Percentiles rank a stretch among this genome's conserved stretches.
phyloP scores from a whole-genome alignment of 305 asterid genomes.

The Plantago lanceolata region DNA sequence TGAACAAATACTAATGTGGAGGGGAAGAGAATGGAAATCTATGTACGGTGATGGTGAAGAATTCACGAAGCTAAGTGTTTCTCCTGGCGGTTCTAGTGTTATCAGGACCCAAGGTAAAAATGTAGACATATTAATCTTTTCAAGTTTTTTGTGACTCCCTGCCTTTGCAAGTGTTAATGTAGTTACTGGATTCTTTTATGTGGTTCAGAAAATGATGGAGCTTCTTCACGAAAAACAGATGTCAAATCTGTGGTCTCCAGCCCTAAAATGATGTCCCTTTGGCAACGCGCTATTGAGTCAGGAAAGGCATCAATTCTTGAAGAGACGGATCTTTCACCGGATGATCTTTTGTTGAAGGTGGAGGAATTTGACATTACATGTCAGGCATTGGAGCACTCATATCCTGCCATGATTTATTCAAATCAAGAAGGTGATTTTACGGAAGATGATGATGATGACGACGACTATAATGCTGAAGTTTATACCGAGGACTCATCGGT shows the following conservation, averaged over 20 bases:
- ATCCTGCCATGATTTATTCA: slow-evolving; percentile 53
- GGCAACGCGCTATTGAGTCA: slow-evolving; percentile 61
- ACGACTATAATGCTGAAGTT: slow-evolving; percentile 24
- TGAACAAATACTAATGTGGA: slow-evolving; percentile 88
- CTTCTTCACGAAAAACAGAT: slow-evolving; percentile 24
- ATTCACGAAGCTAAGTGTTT: slow-evolving; percentile 29
- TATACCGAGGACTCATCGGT: slow-evolving; percentile 35
- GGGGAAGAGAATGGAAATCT: slow-evolving; percentile 88
- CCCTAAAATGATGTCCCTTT: slow-evolving; percentile 70
- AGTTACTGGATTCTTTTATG: not conserved
- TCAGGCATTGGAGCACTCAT: slow-evolving; percentile 66
- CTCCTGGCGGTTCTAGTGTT: slow-evolving; percentile 25
- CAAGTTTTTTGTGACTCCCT: too few relatives aligned
- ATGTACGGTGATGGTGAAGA: slow-evolving; percentile 37
- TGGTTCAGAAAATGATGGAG: slow-evolving; percentile 20
- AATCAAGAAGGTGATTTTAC: slow-evolving; percentile 23
- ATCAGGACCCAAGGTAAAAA: slow-evolving; percentile 48
- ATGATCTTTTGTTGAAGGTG: slow-evolving; percentile 62
- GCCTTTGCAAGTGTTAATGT: not conserved
- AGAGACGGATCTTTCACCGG: slow-evolving; percentile 53
- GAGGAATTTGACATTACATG: slow-evolving; percentile 67
- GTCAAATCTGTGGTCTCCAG: slow-evolving; percentile 36
- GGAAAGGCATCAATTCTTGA: slow-evolving; percentile 69
- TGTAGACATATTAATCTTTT: too few relatives aligned
- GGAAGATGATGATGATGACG: slow-evolving; percentile 32